These are phyloP conservation scores for Boletus rubescentipes DNA, from an alignment of 768 basidiomycete species.

Conservation along the genomic window DNA sequence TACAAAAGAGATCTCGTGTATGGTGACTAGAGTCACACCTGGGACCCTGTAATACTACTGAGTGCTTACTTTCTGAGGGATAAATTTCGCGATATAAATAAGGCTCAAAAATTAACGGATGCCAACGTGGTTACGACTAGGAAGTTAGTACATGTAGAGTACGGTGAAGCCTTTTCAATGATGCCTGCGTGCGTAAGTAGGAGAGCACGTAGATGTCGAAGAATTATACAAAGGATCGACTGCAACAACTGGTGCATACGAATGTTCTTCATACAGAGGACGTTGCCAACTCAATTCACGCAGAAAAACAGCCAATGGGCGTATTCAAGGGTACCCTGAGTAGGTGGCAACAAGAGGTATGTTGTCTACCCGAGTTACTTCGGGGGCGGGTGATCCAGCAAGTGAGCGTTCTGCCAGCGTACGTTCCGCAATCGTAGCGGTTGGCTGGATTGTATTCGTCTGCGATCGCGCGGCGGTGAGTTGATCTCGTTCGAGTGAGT, in stretches of 20 bases:
- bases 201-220: not conserved
- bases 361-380: constrained; percentile 37
- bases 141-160: constrained; percentile 14
- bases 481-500: constrained; percentile 30
- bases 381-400: constrained; percentile 40
- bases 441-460: constrained; percentile 42
- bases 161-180: constrained; percentile 1
- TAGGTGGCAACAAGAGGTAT: constrained; percentile 38
- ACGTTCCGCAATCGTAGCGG: constrained; percentile 41
- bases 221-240: constrained; percentile 10
- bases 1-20: too few relatives aligned
- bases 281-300: not conserved
- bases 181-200: not conserved
- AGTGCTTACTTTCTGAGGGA: too few relatives aligned
- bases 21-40: too few relatives aligned
- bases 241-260: constrained; percentile 1
- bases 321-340: constrained; percentile 15
- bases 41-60: too few relatives aligned
- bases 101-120: not conserved
- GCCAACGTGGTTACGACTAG: constrained; percentile 1
- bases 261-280: not conserved
- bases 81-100: not conserved
- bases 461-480: constrained; percentile 32
- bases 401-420: constrained; percentile 43
- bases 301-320: not conserved